These are phyloP conservation scores for Phytophthora constricta DNA, from an alignment of 352 stramenopile genomes.

Conservation along the genomic window DNA sequence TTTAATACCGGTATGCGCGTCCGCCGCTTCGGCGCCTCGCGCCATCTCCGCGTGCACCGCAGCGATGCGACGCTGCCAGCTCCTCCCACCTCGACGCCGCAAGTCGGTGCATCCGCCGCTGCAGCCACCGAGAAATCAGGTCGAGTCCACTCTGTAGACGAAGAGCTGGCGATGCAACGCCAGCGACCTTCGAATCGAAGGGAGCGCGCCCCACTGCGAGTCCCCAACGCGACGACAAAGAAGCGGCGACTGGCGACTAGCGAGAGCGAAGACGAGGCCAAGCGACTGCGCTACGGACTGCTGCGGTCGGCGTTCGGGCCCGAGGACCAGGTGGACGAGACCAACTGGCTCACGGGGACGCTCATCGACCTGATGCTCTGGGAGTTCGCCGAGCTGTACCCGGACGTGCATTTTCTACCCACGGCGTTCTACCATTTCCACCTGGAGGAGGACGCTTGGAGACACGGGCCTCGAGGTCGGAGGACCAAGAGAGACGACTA, in stretches of 20 bases:
- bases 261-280: constrained; percentile 33
- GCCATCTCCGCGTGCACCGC: not conserved
- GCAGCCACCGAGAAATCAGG: not conserved
- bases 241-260: constrained; percentile 18
- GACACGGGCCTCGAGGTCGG: constrained; percentile 14
- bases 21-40: not conserved
- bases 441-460: constrained; percentile 39
- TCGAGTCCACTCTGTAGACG: too few relatives aligned
- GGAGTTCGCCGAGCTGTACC: constrained; percentile 79
- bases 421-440: constrained; percentile 86
- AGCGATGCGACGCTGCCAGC: not conserved
- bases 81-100: not conserved
- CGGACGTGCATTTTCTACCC: constrained; percentile 78
- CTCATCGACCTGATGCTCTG: constrained; percentile 89
- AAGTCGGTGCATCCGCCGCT: not conserved
- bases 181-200: constrained; percentile 14
- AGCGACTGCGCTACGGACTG: constrained; percentile 31
- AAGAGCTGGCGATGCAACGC: constrained; percentile 1
- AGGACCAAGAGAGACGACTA: constrained; percentile 31
- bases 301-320: constrained; percentile 60
- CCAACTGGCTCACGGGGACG: constrained; percentile 84
- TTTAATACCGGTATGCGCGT: not conserved
- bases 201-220: constrained; percentile 13
- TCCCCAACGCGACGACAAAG: constrained; percentile 7
- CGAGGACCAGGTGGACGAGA: constrained; percentile 75